A percentile compares a stretch with the other conserved stretches of the same genome.
phyloP scores from a whole-genome alignment of 2,329 filamentous ascomycete genomes.

The Paraphoma sp. region DNA sequence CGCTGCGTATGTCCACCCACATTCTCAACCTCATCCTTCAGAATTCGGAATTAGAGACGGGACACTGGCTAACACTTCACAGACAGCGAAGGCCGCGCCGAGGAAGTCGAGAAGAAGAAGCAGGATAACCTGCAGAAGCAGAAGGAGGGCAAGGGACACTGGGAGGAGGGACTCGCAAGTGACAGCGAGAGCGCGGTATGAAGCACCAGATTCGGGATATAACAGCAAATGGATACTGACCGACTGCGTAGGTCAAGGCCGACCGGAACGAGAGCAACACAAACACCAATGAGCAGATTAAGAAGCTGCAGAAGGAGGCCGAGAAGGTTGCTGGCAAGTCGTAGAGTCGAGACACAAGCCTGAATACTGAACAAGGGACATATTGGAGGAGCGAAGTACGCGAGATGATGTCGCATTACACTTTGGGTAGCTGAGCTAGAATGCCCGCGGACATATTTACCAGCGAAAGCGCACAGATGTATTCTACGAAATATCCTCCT shows the following conservation, averaged over 20 bases:
- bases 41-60: neutral
- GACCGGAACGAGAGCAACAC: slow-evolving; percentile 51
- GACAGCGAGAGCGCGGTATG: slow-evolving; percentile 50
- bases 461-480: too few species aligned
- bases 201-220: slow-evolving; percentile 7
- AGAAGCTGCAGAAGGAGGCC: slow-evolving; percentile 55
- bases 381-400: neutral
- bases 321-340: slow-evolving; percentile 35
- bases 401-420: neutral
- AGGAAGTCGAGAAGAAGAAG: slow-evolving; percentile 53
- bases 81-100: slow-evolving; percentile 42
- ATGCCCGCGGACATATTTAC: neutral
- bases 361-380: neutral
- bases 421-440: neutral
- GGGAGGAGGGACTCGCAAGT: slow-evolving; percentile 53
- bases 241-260: slow-evolving; percentile 47
- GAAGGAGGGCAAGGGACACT: slow-evolving; percentile 52
- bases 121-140: slow-evolving; percentile 52
- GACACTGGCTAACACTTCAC: slow-evolving; percentile 8
- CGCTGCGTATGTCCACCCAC: slow-evolving; percentile 47
- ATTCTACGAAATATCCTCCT: too few species aligned
- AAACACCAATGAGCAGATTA: slow-evolving; percentile 49
- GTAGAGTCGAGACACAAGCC: slow-evolving; percentile 1
- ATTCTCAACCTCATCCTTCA: neutral
- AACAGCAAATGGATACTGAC: neutral